Evolutionary conservation across 2,329 filamentous ascomycete genomes (phyloP), one percentile per base, ranked within the genome.

Genomic region (Phaeosphaeriaceae sp.): DNA sequence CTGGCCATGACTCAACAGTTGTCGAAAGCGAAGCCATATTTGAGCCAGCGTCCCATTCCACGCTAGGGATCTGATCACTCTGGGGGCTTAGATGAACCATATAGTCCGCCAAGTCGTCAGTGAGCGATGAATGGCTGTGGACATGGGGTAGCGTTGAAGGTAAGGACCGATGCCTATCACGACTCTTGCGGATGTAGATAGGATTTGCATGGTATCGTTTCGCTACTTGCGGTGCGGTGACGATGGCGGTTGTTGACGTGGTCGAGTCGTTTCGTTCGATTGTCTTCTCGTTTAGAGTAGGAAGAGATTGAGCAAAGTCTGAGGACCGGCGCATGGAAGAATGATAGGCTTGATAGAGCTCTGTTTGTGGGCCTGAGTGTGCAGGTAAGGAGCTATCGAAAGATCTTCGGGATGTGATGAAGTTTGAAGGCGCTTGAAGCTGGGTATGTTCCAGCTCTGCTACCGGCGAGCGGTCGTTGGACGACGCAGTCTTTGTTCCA

Each of bases 21-120:
- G 55, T 51, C 3, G 55, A 60, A 33, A 46, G 57, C 4, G 56
- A 49, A 15, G 36, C 44, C 20, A 17, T 13, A 20, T 7, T 33
- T 33, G 55, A 52, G 19, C 27, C 47, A 0, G 25, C 24, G 9
- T 54, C 40, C 56, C 53, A 54, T 15, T 51, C 55, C 20, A 36
- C 48, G 11, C 41, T 51, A 4, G 25, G 25, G 1, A 58, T 13
- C 22, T 48, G 57, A 3, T 63, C 62, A 13, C 58, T 61, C 11
- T 52, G 56, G 3, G 41, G 25, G 15, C 51, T 59, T 3, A 66
- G 61, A 3, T 63, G 62, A 24, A 66, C 36, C 5, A 74, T 62
- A 51, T 60, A 71, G 1, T 58, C 52, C 1, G 61, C 62, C n/a
- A 74, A 51, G 22, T 72, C 70, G 19, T 66, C 62, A 22, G 67